These are phyloP conservation scores for Suillus luteus DNA, from an alignment of 768 basidiomycete species.

Conservation along the genomic window DNA sequence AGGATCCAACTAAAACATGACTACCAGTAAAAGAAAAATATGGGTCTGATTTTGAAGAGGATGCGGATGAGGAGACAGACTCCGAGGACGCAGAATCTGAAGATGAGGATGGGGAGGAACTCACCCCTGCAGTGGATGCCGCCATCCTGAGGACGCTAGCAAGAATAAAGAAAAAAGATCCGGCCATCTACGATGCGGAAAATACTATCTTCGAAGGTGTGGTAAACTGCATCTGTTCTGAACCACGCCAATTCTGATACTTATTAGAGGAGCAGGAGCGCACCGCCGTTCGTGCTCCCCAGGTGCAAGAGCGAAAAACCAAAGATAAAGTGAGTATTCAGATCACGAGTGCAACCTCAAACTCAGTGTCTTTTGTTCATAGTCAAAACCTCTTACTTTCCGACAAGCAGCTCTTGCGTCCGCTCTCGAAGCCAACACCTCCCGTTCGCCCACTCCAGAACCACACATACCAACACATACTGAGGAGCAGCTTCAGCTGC, in stretches of 20 bases:
- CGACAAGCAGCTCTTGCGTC: slow-evolving; percentile 72
- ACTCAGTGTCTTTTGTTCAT: slow-evolving; percentile 8
- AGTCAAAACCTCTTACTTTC: slow-evolving; percentile 75
- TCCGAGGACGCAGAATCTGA: slow-evolving; percentile 83
- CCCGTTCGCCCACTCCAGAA: slow-evolving; percentile 58
- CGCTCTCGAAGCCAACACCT: slow-evolving; percentile 49
- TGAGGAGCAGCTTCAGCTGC: slow-evolving; percentile 74
- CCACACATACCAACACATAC: slow-evolving; percentile 64
- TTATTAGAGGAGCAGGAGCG: slow-evolving; percentile 64
- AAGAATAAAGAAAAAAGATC: slow-evolving; percentile 79
- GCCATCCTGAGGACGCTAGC: slow-evolving; percentile 92
- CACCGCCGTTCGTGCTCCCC: slow-evolving; percentile 31
- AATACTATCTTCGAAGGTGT: slow-evolving; percentile 83
- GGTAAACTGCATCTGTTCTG: slow-evolving; percentile 15
- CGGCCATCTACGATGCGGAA: slow-evolving; percentile 74
- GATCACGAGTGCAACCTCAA: neutral
- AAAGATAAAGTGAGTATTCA: slow-evolving; percentile 53
- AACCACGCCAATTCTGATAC: slow-evolving; percentile 6
- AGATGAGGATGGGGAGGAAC: slow-evolving; percentile 92
- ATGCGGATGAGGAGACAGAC: slow-evolving; percentile 54
- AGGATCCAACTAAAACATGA: neutral
- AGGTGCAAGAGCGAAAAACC: slow-evolving; percentile 24
- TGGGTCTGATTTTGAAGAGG: slow-evolving; percentile 64
- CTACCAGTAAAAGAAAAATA: slow-evolving; percentile 82
- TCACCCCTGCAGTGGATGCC: slow-evolving; percentile 91